These are phyloP conservation scores for Trichosporon faecale DNA, from an alignment of 1,284 basidiomycete genomes.

Conservation along the genomic window DNA sequence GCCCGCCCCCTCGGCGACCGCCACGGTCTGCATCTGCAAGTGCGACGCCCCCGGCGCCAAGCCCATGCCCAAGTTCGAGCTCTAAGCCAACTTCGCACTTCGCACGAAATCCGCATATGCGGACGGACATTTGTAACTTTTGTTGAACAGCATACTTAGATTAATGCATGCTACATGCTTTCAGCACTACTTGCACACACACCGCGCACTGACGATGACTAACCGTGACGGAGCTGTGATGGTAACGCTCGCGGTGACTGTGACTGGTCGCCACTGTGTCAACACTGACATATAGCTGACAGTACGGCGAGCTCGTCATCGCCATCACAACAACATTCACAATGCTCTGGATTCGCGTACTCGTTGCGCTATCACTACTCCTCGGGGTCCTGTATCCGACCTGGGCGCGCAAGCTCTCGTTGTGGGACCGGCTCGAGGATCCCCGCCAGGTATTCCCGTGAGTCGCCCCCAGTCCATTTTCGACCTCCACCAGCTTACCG, in stretches of 20 bases:
- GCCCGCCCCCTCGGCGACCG: background rate
- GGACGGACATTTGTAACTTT: background rate
- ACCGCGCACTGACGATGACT: background rate
- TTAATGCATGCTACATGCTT: background rate
- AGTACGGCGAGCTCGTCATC: background rate
- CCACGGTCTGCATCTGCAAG: constrained; percentile 12
- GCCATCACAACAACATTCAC: background rate
- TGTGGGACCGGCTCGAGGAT: constrained; percentile 1
- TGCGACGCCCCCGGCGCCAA: constrained; percentile 14
- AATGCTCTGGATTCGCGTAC: background rate
- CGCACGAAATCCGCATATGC: background rate
- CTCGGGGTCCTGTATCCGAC: background rate
- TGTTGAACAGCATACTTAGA: background rate
- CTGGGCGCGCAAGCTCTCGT: constrained; percentile 3
- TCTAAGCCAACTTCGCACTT: background rate
- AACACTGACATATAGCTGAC: background rate
- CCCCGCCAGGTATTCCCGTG: background rate
- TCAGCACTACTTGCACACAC: too few species aligned
- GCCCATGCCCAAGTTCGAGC: constrained; percentile 18
- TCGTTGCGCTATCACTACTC: background rate
- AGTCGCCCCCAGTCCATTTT: constrained; percentile 3
- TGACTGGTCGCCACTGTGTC: background rate
- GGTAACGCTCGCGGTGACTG: background rate
- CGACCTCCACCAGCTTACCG: background rate
- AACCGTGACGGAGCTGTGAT: background rate